Conservation (phyloP, 1,284 basidiomycete genomes). For the Pyrrhoderma lamaoense region DNA sequence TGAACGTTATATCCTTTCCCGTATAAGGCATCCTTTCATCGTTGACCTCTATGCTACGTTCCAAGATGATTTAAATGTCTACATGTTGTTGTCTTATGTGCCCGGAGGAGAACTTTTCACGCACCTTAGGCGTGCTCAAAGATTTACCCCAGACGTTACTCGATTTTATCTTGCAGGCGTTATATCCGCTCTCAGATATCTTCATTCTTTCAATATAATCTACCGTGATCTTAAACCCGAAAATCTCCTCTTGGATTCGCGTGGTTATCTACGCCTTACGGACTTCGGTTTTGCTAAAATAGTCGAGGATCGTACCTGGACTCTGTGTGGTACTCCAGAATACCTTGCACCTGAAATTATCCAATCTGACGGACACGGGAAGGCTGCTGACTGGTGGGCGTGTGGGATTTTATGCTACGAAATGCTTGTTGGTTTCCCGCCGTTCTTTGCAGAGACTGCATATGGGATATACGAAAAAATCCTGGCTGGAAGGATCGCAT, state of each 20-base stretch:
- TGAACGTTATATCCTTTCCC: constrained; percentile 90
- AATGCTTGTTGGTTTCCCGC: constrained; percentile 90
- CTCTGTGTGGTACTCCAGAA: constrained; percentile 96
- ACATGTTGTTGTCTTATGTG: constrained; percentile 99
- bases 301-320: constrained; percentile 99
- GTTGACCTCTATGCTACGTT: constrained; percentile 93
- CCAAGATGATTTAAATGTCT: constrained; percentile 91
- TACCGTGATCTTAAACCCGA: constrained; percentile 99
- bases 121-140: constrained; percentile 83
- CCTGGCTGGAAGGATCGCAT: constrained; percentile 85
- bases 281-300: constrained; percentile 99
- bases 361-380: constrained; percentile 95
- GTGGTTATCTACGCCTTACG: constrained; percentile 94
- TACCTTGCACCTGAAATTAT: constrained; percentile 95
- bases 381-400: constrained; percentile 99
- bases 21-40: constrained; percentile 75
- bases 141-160: constrained; percentile 96
- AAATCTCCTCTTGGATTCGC: constrained; percentile 90
- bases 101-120: constrained; percentile 97
- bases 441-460: constrained; percentile 91
- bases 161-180: constrained; percentile 99
- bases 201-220: constrained; percentile 97
- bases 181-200: constrained; percentile 89
- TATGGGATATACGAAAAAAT: constrained; percentile 95
- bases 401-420: constrained; percentile 96